A percentile compares a stretch with the other conserved stretches of the same genome.
phyloP scores from a whole-genome alignment of 176 grass and related monocot species.

The Ensete glaucum region DNA sequence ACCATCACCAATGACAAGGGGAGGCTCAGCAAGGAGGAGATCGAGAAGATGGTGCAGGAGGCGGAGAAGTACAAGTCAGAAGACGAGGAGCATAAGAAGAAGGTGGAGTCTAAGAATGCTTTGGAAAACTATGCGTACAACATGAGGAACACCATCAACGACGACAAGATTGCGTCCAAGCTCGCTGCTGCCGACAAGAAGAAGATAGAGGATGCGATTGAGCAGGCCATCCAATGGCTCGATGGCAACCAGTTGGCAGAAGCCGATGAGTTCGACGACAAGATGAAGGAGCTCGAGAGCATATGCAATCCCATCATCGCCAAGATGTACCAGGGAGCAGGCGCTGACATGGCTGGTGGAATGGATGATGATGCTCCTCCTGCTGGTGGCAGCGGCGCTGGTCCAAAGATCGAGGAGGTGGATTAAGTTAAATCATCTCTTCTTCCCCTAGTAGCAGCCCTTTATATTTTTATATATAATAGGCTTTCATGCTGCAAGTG shows the following conservation, averaged over 20 bases:
- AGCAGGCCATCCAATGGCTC: constrained; percentile 55
- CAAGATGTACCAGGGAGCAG: constrained; percentile 13
- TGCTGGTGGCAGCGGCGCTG: neutral
- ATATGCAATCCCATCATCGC: constrained; percentile 19
- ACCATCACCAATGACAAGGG: constrained; percentile 79
- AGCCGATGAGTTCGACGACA: constrained; percentile 14
- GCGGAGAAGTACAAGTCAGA: constrained; percentile 66
- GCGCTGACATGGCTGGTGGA: constrained; percentile 2
- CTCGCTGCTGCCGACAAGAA: constrained; percentile 44
- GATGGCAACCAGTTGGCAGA: constrained; percentile 45
- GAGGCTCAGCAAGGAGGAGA: constrained; percentile 67
- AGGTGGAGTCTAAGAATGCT: constrained; percentile 55
- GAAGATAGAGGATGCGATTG: constrained; percentile 66
- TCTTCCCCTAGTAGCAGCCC: too few relatives aligned
- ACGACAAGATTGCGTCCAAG: constrained; percentile 58
- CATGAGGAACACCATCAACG: constrained; percentile 78
- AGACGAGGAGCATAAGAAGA: constrained; percentile 71
- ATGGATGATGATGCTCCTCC: constrained; percentile 8
- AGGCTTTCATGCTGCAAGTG: too few relatives aligned
- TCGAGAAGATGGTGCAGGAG: constrained; percentile 73
- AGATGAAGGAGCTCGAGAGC: constrained; percentile 25
- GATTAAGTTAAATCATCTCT: constrained; percentile 1
- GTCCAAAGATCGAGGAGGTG: constrained; percentile 14
- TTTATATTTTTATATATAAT: too few relatives aligned
- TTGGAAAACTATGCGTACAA: constrained; percentile 73